A percentile compares a stretch with the other conserved stretches of the same genome.
Conservation (phyloP, 2,329 filamentous ascomycete species). For the Coniochaeta sp. region DNA sequence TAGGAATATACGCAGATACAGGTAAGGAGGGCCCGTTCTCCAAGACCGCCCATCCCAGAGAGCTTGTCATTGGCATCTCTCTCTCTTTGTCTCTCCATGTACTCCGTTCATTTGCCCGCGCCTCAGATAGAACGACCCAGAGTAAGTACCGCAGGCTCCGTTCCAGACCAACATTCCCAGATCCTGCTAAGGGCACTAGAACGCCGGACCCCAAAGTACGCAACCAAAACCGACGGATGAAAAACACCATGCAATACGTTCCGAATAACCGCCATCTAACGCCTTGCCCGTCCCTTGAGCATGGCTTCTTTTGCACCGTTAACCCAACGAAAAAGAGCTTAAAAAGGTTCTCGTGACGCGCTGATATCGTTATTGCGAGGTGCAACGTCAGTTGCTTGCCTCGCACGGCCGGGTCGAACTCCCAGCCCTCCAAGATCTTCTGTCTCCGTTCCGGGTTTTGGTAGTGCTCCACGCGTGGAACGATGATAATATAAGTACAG, state of each 20-base stretch:
- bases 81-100: not conserved
- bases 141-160: not conserved
- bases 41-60: not conserved
- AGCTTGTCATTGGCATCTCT: not conserved
- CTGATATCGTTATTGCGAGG: not conserved
- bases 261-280: not conserved
- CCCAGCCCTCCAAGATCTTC: not conserved
- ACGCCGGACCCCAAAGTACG: not conserved
- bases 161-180: not conserved
- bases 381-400: not conserved
- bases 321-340: not conserved
- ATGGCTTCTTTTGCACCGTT: not conserved
- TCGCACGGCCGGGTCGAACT: not conserved
- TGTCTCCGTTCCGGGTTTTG: not conserved
- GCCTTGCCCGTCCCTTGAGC: not conserved
- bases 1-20: not conserved
- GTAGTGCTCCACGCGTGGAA: not conserved
- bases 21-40: not conserved
- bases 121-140: not conserved
- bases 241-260: not conserved
- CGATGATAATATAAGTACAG: not conserved
- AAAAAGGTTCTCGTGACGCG: not conserved
- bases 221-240: not conserved
- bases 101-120: not conserved
- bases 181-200: not conserved